phyloP scores from a whole-genome alignment of 75 land plant genomes.

The Larix kaempferi region DNA sequence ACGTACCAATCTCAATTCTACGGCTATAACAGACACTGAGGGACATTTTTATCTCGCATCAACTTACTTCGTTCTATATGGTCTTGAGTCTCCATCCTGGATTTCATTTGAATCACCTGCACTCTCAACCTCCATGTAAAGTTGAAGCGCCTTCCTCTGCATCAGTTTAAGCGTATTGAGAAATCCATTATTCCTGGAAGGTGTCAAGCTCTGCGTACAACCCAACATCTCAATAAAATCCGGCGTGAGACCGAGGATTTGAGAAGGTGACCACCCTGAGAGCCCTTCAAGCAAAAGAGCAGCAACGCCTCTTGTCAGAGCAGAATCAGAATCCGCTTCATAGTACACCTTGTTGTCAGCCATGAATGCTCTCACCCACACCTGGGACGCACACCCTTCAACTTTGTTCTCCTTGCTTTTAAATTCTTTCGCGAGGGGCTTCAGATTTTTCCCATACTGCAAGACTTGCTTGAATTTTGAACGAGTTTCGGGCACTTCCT shows the following conservation, averaged over 20 bases:
- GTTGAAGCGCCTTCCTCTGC: too few relatives aligned
- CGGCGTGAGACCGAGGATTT: conserved; percentile 52
- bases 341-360: conserved; percentile 11
- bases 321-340: conserved; percentile 87
- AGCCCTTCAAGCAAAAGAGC: conserved; percentile 80
- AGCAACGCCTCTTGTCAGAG: conserved; percentile 79
- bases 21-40: too few relatives aligned
- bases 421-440: conserved; percentile 44
- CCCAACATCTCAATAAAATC: conserved; percentile 41
- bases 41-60: too few relatives aligned
- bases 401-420: conserved; percentile 68
- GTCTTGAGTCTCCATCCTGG: conserved; percentile 16
- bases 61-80: conserved; percentile 26
- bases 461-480: conserved; percentile 83
- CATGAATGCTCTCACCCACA: conserved; percentile 77
- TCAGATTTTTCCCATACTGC: conserved; percentile 59
- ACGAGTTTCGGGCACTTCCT: conserved; percentile 53
- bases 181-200: conserved; percentile 88
- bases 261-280: conserved; percentile 48
- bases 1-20: too few relatives aligned
- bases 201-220: too few relatives aligned
- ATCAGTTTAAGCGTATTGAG: conserved; percentile 59
- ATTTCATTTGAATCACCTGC: neutral
- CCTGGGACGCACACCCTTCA: conserved; percentile 90
- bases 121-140: neutral